Evolutionary conservation across 2,329 filamentous ascomycete genomes (phyloP).

Genomic region (Trichoderma harzianum): DNA sequence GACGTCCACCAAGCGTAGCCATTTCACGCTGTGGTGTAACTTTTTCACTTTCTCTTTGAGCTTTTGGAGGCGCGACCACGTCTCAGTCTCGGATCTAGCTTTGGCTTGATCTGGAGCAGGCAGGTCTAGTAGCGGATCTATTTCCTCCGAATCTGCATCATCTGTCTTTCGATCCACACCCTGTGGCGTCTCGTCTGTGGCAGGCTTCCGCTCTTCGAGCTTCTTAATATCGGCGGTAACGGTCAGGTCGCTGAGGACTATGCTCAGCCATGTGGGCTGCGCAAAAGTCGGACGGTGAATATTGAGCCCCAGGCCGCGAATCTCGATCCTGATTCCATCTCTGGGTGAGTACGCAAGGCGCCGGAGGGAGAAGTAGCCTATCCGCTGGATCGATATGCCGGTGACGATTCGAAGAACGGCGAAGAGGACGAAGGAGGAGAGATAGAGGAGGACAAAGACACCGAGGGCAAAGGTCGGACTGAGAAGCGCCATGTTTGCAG

Average conservation of each 20-base stretch:
- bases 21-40: constrained; percentile 81
- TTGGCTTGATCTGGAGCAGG: constrained; percentile 20
- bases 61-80: constrained; percentile 75
- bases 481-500: constrained; percentile 56
- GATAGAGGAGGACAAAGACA: constrained; percentile 78
- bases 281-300: constrained; percentile 94
- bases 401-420: constrained; percentile 89
- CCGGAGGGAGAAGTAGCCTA: constrained; percentile 88
- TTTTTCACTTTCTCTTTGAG: constrained; percentile 83
- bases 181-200: constrained; percentile 29
- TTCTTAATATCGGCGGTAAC: constrained; percentile 76
- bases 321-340: constrained; percentile 85
- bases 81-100: constrained; percentile 56
- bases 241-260: constrained; percentile 80
- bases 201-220: constrained; percentile 50
- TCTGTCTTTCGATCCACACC: constrained; percentile 26
- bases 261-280: constrained; percentile 92
- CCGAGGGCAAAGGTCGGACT: constrained; percentile 83
- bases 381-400: constrained; percentile 89
- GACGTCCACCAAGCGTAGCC: constrained; percentile 85
- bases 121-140: constrained; percentile 4
- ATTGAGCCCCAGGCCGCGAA: constrained; percentile 82
- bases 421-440: constrained; percentile 89
- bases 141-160: constrained; percentile 20
- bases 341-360: constrained; percentile 85